These are phyloP conservation scores for Amanita rubescens DNA, from an alignment of 768 basidiomycete genomes.

Conservation along the genomic window DNA sequence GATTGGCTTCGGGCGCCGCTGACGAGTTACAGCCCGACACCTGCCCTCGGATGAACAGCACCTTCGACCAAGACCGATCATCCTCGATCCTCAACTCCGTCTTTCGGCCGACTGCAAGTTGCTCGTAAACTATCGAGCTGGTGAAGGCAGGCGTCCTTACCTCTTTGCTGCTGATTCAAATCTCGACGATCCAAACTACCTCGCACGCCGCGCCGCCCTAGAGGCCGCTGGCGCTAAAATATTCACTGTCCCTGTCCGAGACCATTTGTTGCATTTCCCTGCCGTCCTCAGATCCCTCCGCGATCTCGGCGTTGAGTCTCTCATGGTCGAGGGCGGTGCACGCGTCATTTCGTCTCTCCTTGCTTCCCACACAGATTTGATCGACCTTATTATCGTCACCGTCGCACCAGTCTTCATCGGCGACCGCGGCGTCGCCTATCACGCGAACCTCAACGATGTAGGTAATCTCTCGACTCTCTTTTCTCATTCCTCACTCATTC, in stretches of 20 bases:
- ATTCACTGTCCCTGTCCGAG: conserved; percentile 20
- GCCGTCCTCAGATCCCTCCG: conserved; percentile 45
- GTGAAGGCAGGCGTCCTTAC: conserved; percentile 65
- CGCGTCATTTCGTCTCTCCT: conserved; percentile 73
- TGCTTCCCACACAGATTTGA: conserved; percentile 21
- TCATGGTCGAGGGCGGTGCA: conserved; percentile 98
- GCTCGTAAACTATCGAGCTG: conserved; percentile 51
- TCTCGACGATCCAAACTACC: conserved; percentile 20
- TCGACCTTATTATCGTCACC: conserved; percentile 79
- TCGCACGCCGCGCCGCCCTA: conserved; percentile 34
- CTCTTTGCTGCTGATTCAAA: conserved; percentile 41
- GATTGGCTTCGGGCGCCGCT: background rate
- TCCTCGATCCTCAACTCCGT: conserved; percentile 74
- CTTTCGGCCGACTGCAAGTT: conserved; percentile 63
- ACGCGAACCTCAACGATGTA: conserved; percentile 15
- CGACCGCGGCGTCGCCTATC: conserved; percentile 55
- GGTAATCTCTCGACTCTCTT: background rate
- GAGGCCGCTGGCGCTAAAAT: conserved; percentile 62
- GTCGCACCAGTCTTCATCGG: conserved; percentile 85
- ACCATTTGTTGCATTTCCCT: conserved; percentile 31
- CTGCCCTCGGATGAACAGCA: conserved; percentile 38
- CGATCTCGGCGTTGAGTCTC: conserved; percentile 50
- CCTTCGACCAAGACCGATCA: conserved; percentile 69
- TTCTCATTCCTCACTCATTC: background rate
- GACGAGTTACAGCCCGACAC: conserved; percentile 39